Base-by-base conservation (phyloP, 2,329 filamentous ascomycete genomes). In the Pestalotiopsis fici region DNA sequence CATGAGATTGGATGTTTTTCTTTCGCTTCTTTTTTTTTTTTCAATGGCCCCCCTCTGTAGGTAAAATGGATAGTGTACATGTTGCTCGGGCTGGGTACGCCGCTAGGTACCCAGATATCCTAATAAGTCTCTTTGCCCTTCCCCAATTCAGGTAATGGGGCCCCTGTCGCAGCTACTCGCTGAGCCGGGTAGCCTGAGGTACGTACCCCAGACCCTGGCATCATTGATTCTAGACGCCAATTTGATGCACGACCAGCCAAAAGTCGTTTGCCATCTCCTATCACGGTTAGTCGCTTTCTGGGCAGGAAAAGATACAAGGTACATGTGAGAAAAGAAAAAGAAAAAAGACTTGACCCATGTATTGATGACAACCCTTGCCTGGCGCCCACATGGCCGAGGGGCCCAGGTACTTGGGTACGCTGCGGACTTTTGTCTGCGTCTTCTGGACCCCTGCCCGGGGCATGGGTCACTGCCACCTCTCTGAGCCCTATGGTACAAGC, bases 391-490 rank as follows among this genome's bases (percentile, higher is more conserved):
- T 37, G 57, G 57, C 56, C 25, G 57, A 59, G 57, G 13, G 57
- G 27, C 21, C 57, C 37, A 62, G 59, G 59, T 62, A 62, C 59
- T 25, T 43, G n/a, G 59, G 59, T 62, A 62, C 59, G 23, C 39
- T 31, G 27, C 62, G 62, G 47, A 64, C 43, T 64, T 55, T 56
- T 64, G 23, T 61, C 59, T 39, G 28, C 28, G 50, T 25, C 43
- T 25, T 5, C 57, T 28, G 18, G 61, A 62, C 67, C 67, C 67
- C 47, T 66, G 67, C 54, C 28, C 64, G 55, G 25, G 6, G 50
- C 31, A 60, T 64, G 63, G 63, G 65, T 68, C 35, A 66, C 67
- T 55, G 67, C 67, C 64, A 55, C 66, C 59, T 64, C 64, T 66
- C 31, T 47, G 59, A 43, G 65, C 55, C 65, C 35, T 65, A 66